A percentile compares a stretch with the other conserved stretches of the same genome.
Evolutionary conservation across 2,329 filamentous ascomycete species (phyloP).

Genomic region (Penicillium sp.): DNA sequence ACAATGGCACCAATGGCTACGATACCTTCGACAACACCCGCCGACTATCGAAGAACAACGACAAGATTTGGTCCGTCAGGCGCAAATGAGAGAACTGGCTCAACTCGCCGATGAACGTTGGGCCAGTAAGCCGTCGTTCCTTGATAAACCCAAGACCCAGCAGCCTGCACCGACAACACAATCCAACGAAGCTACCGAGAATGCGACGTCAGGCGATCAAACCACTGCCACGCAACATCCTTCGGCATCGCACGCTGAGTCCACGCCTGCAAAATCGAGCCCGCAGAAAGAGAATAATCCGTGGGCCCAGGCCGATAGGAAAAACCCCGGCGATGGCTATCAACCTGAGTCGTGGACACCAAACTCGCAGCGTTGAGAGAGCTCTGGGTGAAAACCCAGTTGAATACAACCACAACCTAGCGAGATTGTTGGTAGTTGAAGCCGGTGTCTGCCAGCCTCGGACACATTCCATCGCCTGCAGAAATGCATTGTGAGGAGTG

Average conservation of each 20-base stretch:
- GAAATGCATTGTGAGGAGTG: no score
- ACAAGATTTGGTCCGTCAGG: constrained; percentile 51
- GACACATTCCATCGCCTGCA: no score
- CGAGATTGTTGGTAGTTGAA: not conserved
- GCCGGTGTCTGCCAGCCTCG: not conserved
- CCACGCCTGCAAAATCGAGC: constrained; percentile 9
- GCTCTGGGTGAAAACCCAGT: not conserved
- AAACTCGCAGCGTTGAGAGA: constrained; percentile 32
- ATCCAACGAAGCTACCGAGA: constrained; percentile 39
- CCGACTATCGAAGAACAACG: constrained; percentile 56
- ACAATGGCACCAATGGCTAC: constrained; percentile 65
- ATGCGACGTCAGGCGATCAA: constrained; percentile 30
- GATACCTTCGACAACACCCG: constrained; percentile 53
- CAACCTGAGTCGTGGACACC: constrained; percentile 61
- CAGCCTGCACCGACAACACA: constrained; percentile 32
- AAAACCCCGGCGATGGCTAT: constrained; percentile 57
- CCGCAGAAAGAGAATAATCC: constrained; percentile 42
- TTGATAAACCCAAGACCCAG: constrained; percentile 51
- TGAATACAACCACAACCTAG: not conserved
- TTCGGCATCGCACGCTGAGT: constrained; percentile 2
- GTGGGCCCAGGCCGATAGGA: constrained; percentile 54
- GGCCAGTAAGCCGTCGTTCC: constrained; percentile 53
- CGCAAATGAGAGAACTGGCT: constrained; percentile 55
- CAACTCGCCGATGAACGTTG: constrained; percentile 56
- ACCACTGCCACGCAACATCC: constrained; percentile 18